These are phyloP conservation scores for Stephania cephalantha DNA, from an alignment of 164 flowering plant genomes.

Conservation along the genomic window DNA sequence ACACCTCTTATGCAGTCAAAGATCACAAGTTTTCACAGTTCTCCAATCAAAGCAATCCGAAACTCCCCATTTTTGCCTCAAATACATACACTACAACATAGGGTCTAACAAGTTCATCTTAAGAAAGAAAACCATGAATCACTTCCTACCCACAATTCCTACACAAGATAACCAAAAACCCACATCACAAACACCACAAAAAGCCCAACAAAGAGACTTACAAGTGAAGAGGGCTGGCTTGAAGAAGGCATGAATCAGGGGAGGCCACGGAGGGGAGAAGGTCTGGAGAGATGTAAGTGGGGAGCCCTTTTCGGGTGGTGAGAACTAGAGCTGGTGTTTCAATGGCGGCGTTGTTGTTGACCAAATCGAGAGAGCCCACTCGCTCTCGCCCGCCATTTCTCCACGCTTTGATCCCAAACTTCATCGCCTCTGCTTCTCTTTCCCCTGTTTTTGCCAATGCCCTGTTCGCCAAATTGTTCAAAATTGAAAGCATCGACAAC, in stretches of 20 bases:
- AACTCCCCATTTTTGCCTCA: too few species aligned
- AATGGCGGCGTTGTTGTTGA: constrained; percentile 36
- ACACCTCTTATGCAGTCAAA: background rate
- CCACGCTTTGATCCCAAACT: constrained; percentile 59
- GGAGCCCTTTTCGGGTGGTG: constrained; percentile 78
- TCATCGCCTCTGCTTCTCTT: constrained; percentile 31
- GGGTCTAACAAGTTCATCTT: too few species aligned
- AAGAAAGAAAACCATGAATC: too few species aligned
- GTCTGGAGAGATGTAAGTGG: constrained; percentile 68
- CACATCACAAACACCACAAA: background rate
- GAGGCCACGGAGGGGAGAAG: constrained; percentile 67
- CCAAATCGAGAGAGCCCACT: constrained; percentile 48
- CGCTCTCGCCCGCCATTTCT: constrained; percentile 53
- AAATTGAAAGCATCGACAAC: too few species aligned
- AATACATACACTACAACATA: too few species aligned
- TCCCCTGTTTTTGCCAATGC: background rate
- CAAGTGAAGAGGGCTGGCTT: constrained; percentile 85
- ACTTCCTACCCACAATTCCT: background rate
- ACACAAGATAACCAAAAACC: background rate
- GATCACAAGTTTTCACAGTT: too few species aligned
- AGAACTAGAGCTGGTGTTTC: constrained; percentile 85
- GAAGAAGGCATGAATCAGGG: constrained; percentile 75
- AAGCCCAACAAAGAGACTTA: constrained; percentile 21
- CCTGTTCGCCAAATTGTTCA: background rate
- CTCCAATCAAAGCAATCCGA: too few species aligned